Evolutionary conservation across 495 filamentous ascomycete genomes (phyloP).

Genomic region (Penicillium paxilli): DNA sequence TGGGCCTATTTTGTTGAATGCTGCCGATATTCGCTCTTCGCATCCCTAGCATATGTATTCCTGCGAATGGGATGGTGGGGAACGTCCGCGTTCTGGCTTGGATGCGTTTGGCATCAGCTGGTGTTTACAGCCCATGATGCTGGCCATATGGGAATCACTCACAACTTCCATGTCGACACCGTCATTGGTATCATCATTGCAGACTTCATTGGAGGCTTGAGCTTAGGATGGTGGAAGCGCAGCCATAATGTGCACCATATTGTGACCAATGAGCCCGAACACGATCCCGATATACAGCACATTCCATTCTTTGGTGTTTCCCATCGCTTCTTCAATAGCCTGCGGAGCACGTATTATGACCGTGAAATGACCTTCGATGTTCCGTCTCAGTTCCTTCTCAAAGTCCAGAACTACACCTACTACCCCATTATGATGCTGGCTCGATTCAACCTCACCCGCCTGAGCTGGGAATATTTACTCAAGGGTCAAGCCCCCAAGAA

Average conservation of each 20-base stretch:
- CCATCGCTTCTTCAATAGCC: slow-evolving; percentile 74
- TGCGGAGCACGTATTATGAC: slow-evolving; percentile 89
- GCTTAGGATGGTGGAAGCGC: slow-evolving; percentile 93
- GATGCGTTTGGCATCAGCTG: slow-evolving; percentile 91
- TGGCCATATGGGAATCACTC: slow-evolving; percentile 96
- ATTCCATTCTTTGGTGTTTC: slow-evolving; percentile 94
- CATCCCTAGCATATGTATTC: slow-evolving; percentile 60
- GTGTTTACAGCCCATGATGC: slow-evolving; percentile 96
- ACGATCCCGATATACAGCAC: slow-evolving; percentile 97
- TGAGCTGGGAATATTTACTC: slow-evolving; percentile 83
- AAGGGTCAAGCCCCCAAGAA: slow-evolving; percentile 73
- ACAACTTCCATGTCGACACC: slow-evolving; percentile 78
- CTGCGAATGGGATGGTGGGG: slow-evolving; percentile 74
- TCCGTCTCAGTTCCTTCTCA: slow-evolving; percentile 67
- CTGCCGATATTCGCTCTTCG: slow-evolving; percentile 74
- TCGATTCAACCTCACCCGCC: slow-evolving; percentile 86
- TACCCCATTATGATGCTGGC: slow-evolving; percentile 83
- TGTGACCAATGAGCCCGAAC: slow-evolving; percentile 93
- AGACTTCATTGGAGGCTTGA: slow-evolving; percentile 87
- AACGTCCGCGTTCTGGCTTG: slow-evolving; percentile 72
- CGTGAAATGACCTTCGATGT: slow-evolving; percentile 82
- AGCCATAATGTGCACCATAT: slow-evolving; percentile 99
- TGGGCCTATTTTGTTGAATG: slow-evolving; percentile 74
- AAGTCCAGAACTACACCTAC: slow-evolving; percentile 80
- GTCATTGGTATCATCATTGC: slow-evolving; percentile 89